A percentile compares a stretch with the other conserved stretches of the same genome.
These are phyloP conservation scores for Lobosporangium transversale DNA, from an alignment of 192 early-diverging fungal species.

Conservation along the genomic window DNA sequence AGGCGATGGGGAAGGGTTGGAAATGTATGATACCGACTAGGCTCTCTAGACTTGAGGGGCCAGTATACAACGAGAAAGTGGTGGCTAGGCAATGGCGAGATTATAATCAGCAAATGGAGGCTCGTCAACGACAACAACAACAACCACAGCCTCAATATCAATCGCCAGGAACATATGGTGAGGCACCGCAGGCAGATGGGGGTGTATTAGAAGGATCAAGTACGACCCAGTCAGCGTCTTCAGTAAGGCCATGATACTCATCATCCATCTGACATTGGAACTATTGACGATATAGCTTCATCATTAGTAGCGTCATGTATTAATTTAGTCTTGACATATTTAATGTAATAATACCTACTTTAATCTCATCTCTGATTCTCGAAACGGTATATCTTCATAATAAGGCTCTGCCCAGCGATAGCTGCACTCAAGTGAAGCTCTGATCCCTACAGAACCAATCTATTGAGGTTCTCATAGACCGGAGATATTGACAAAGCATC, in stretches of 20 bases:
- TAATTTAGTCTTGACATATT: too few species aligned
- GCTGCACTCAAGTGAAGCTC: too few species aligned
- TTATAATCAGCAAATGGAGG: slow-evolving; percentile 26
- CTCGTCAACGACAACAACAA: slow-evolving; percentile 14
- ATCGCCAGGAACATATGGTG: slow-evolving; percentile 6
- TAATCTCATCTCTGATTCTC: too few species aligned
- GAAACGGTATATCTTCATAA: too few species aligned
- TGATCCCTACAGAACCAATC: too few species aligned
- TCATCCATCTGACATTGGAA: slow-evolving; percentile 12
- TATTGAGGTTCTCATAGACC: too few species aligned
- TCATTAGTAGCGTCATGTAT: not conserved
- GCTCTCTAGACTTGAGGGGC: slow-evolving; percentile 27
- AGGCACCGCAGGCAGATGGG: not conserved
- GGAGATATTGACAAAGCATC: too few species aligned
- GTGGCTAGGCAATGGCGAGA: slow-evolving; percentile 44
- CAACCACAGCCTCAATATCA: slow-evolving; percentile 17
- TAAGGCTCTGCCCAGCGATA: too few species aligned
- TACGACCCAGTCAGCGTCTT: not conserved
- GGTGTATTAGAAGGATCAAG: not conserved
- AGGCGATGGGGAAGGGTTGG: slow-evolving; percentile 57
- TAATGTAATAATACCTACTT: not conserved
- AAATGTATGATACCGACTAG: slow-evolving; percentile 23
- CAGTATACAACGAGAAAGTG: slow-evolving; percentile 39
- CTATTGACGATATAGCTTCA: too few species aligned
- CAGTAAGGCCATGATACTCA: slow-evolving; percentile 1